Base-by-base conservation (phyloP, 1,284 basidiomycete genomes). In the Tranzscheliella williamsii region DNA sequence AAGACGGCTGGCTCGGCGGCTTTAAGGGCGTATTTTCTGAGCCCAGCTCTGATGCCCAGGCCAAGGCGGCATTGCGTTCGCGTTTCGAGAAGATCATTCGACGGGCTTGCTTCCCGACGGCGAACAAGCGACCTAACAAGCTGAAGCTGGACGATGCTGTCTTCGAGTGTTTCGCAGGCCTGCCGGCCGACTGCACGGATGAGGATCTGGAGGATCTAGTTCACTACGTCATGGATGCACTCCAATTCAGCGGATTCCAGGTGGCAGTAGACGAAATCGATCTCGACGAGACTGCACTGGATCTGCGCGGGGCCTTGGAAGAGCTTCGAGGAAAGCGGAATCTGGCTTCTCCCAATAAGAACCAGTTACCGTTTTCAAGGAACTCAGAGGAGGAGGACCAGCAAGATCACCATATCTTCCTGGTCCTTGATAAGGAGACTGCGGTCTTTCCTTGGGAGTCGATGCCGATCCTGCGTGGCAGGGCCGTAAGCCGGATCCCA, bases 391-490 rank as follows among this genome's bases (percentile, higher is more conserved):
- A 50, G 27, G 53, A 64, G 16, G 20, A 47, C 23, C 46, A 42
- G 31, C 85, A 89, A 65, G 89, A 91, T 55, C 84, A 90, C 65
- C 94, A 98, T 75, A 79, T 87, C 27, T 94, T 96, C 80, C 81
- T 98, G 46, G 84, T 94, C 12, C 82, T 98, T 24, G 95, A 97
- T 79, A 91, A 91, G 80, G 87, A 90, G 56, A 81, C 94, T 12
- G 89, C 92, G 70, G 84, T 85, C 0, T 83, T 98, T 51, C 94
- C 95, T 1, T 98, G 94, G 95, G 95, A 98, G 80, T 93, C 89
- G 22, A 85, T 97, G 20, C 92, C 94, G 0, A 84, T 87, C 35
- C 81, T 98, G 8, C 83, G 90, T 39, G 88, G 88, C 6, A 83
- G 86, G 47, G 90, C 91, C 34, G 85, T 97, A 67, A 92, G 89